Evolutionary conservation across 495 filamentous ascomycete species (phyloP), one percentile per base, ranked within the genome.

Genomic region (Aspergillus homomorphus): DNA sequence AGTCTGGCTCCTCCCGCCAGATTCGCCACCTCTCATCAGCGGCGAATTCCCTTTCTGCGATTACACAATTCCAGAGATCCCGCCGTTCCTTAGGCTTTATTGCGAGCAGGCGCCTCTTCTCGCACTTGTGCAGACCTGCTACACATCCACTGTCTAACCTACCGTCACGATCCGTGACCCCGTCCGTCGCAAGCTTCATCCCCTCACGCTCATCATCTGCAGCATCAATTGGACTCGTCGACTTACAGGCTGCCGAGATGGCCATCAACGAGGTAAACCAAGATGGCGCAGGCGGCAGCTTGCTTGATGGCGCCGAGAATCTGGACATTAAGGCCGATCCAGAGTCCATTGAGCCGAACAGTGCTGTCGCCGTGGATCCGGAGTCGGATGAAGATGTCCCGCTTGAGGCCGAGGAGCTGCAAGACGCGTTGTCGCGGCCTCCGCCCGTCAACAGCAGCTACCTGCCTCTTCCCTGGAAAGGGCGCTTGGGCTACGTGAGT

Each of bases 381-480:
- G 77, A 82, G 54, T 82, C 77, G 4, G 79, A 80, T n/a, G 76
- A 75, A 30, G 69, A 77, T 6, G 69, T 76, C 16, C 71, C 71
- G 4, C 48, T 75, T n/a, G 72, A 75, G 7, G 62, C 69, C 1
- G 70, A 74, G 22, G 77, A 80, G 66, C 71, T 78, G 1, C 59
- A 80, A 51, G 77, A 81, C 54, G 80, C 78, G 16, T 64, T 83
- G 19, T 73, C 78, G n/a, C 69, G 92, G 28, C 76, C 88, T 10
- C 90, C 90, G 22, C 84, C 91, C 3, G 87, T 96, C 22, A 88
- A 97, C 66, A 96, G 90, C 66, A 84, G 83, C 62, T 91, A 91
- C 66, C 78, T 97, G 16, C 94, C 93, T 3, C 72, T 96, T 16
- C 93, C 91, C 0, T 97, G 93, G 93, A 94, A 91, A 77, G 94